Base-by-base conservation (phyloP, 768 basidiomycete genomes). In the Psilocybe cubensis region DNA sequence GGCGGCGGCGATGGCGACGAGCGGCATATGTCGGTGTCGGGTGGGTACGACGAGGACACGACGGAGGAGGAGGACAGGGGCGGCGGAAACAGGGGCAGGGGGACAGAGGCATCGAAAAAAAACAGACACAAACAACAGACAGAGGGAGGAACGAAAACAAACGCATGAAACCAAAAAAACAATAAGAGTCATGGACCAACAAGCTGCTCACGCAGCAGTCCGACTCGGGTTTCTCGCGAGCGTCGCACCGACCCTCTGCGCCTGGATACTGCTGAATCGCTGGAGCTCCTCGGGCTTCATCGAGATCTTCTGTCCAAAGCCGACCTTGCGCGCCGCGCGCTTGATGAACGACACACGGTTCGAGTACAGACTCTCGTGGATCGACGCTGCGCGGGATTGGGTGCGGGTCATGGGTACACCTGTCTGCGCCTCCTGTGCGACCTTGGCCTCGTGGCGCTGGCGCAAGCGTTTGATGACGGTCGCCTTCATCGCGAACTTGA, bases 401-500 rank as follows among this genome's bases (percentile, higher is more conserved):
- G 94, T 97, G 67, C 95, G 90, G 27, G 82, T 84, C 59, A 97
- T 85, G 7, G 90, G 90, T 56, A 94, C 76, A 56, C 79, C 78
- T 49, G 72, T 71, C 28, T 79, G 77, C 49, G 73, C 74, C 6
- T 71, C 68, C 33, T 76, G 76, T 58, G 78, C 78, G 38, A 74
- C 71, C 57, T 80, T 79, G 54, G 88, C 86, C 56, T 78, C 75
- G 64, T 80, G 83, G 56, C 91, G 87, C 56, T 83, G 76, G 62
- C 94, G 95, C 68, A 95, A 86, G 62, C 60, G 78, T 75, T 89
- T 89, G 83, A 98, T 95, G 70, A 94, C 76, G 5, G 93, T 96
- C 8, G 88, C 91, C 79, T 96, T 95, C 92, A 98, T 95, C 29
- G 81, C 91, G 73, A 97, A 96, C 81, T 96, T 97, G 84, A 97